Percentiles rank a stretch among this genome's conserved stretches.
phyloP scores from a whole-genome alignment of 2,329 filamentous ascomycete genomes.

The Leptographium galeiforme region DNA sequence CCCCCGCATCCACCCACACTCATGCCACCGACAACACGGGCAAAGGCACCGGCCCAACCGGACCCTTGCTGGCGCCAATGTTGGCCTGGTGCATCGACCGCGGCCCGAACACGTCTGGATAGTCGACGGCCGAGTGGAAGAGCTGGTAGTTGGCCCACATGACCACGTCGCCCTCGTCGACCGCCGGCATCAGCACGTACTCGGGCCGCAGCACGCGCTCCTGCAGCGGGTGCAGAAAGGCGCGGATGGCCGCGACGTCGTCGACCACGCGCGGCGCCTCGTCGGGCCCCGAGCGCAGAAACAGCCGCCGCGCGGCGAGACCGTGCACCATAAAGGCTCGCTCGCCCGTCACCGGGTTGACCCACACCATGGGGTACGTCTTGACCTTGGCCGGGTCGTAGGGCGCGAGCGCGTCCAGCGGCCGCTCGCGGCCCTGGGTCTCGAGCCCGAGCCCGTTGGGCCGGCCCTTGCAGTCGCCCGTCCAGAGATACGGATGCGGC shows the following conservation, averaged over 20 bases:
- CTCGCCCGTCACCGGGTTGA: slow-evolving; percentile 27
- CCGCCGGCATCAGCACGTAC: slow-evolving; percentile 24
- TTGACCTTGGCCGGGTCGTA: slow-evolving; percentile 21
- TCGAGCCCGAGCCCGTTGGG: slow-evolving; percentile 26
- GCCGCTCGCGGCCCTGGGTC: slow-evolving; percentile 23
- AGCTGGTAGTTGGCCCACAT: slow-evolving; percentile 29
- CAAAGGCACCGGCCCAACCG: slow-evolving; percentile 2
- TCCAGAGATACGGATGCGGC: slow-evolving; percentile 30
- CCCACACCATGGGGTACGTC: slow-evolving; percentile 31
- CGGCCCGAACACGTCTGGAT: slow-evolving; percentile 23
- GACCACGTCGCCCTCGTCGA: slow-evolving; percentile 29
- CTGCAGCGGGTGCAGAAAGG: slow-evolving; percentile 22
- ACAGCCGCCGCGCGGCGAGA: slow-evolving; percentile 24
- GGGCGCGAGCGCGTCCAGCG: slow-evolving; percentile 21
- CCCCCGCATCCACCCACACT: too few relatives aligned
- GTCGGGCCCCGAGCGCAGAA: slow-evolving; percentile 19
- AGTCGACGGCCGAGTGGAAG: slow-evolving; percentile 30
- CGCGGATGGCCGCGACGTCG: slow-evolving; percentile 23
- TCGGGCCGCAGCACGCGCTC: slow-evolving; percentile 26
- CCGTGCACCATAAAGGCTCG: slow-evolving; percentile 30
- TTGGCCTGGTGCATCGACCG: slow-evolving; percentile 34
- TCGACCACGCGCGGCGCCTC: slow-evolving; percentile 22
- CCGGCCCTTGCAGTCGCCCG: slow-evolving; percentile 24
- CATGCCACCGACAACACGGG: neutral
- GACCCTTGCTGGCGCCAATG: slow-evolving; percentile 10